Percentiles rank a stretch among this genome's conserved stretches.
phyloP scores from a whole-genome alignment of 2,329 filamentous ascomycete genomes.

The Cordyceps farinosa region DNA sequence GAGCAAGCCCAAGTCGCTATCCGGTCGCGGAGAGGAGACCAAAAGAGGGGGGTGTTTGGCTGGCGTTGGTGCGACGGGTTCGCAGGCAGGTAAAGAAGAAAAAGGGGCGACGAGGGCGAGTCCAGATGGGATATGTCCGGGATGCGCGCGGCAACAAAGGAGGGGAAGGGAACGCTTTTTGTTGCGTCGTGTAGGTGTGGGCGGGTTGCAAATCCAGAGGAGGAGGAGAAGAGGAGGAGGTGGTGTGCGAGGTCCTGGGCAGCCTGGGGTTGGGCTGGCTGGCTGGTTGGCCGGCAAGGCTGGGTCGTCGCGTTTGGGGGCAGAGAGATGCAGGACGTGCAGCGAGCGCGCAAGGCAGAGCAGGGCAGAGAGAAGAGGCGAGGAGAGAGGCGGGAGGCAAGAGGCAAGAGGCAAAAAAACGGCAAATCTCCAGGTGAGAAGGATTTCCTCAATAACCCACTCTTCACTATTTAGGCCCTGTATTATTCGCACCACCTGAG shows the following conservation, averaged over 20 bases:
- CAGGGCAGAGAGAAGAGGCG: not conserved
- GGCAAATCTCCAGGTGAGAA: not conserved
- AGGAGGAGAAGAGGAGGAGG: not conserved
- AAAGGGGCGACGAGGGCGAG: constrained; percentile 14
- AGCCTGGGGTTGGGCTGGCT: not conserved
- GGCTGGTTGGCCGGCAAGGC: no score
- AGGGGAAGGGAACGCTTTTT: constrained; percentile 17
- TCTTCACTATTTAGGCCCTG: not conserved
- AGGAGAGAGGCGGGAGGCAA: not conserved
- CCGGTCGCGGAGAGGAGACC: not conserved
- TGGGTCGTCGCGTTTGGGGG: not conserved
- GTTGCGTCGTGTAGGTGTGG: constrained; percentile 10
- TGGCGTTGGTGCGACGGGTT: not conserved
- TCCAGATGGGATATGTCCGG: constrained; percentile 10
- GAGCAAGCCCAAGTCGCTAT: not conserved
- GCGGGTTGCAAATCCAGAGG: constrained; percentile 10
- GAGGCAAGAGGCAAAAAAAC: not conserved
- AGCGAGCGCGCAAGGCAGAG: not conserved
- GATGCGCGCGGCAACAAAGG: constrained; percentile 18
- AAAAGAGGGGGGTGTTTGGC: not conserved
- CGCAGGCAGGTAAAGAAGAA: constrained; percentile 16
- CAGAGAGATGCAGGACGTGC: not conserved
- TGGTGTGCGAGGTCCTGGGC: not conserved
- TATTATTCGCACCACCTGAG: not conserved
- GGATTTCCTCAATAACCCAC: not conserved